Conservation (phyloP, 2,329 filamentous ascomycete genomes). For the Trichoderma breve region DNA sequence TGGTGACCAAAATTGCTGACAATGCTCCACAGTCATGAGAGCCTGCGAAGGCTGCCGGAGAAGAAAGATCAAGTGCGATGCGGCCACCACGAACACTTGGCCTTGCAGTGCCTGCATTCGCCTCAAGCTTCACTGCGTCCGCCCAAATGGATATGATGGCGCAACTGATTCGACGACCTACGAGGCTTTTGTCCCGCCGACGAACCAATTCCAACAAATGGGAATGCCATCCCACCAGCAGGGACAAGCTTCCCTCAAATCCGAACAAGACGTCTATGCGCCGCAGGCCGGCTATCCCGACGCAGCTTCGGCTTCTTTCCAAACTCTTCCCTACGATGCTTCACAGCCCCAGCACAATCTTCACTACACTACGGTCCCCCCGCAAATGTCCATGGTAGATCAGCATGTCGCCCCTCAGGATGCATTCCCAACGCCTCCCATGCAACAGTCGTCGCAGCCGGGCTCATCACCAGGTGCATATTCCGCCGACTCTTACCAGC, state of each 20-base stretch:
- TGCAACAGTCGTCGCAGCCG: constrained; percentile 32
- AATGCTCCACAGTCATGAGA: constrained; percentile 71
- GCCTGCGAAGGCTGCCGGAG: constrained; percentile 93
- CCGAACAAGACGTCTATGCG: constrained; percentile 46
- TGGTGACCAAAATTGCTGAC: constrained; percentile 1
- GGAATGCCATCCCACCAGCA: constrained; percentile 42
- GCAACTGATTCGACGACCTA: constrained; percentile 39
- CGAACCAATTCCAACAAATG: constrained; percentile 48
- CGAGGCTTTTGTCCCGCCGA: constrained; percentile 32
- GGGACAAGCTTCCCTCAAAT: constrained; percentile 42
- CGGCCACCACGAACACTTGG: constrained; percentile 95
- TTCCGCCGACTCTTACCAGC: constrained; percentile 62
- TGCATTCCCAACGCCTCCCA: constrained; percentile 51
- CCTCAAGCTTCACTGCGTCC: constrained; percentile 88
- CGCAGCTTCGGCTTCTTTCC: constrained; percentile 44
- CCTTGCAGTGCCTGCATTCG: constrained; percentile 92
- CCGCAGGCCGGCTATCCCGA: constrained; percentile 50
- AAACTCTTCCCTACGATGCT: constrained; percentile 48
- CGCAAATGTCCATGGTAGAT: constrained; percentile 50
- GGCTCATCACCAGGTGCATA: constrained; percentile 49
- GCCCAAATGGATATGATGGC: constrained; percentile 71
- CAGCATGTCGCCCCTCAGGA: constrained; percentile 48
- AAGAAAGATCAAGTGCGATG: constrained; percentile 97
- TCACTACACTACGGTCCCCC: constrained; percentile 53
- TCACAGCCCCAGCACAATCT: constrained; percentile 46